Evolutionary conservation across 2,329 filamentous ascomycete genomes (phyloP).

Genomic region (Onygenales sp.): DNA sequence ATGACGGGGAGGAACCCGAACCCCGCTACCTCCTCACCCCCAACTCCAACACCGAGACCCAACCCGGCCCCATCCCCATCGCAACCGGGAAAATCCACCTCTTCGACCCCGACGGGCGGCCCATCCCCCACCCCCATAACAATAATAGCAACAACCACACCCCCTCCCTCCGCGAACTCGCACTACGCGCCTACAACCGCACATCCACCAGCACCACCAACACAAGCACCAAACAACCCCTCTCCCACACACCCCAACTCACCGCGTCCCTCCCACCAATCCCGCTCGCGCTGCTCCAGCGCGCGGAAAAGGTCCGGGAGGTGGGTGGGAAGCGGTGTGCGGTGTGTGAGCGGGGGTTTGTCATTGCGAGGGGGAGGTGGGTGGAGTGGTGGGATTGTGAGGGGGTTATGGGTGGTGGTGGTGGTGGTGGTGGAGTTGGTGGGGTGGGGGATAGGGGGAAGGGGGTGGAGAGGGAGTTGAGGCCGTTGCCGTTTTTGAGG

Average conservation of each 20-base stretch:
- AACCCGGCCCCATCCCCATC: not conserved
- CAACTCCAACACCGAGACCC: not conserved
- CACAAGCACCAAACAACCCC: slow-evolving; percentile 5
- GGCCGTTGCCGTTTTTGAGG: slow-evolving; percentile 31
- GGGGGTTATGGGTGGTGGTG: slow-evolving; percentile 13
- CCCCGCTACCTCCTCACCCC: not conserved
- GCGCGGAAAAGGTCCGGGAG: slow-evolving; percentile 25
- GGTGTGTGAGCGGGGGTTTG: slow-evolving; percentile 29
- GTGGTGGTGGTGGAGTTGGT: slow-evolving; percentile 32
- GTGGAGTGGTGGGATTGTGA: slow-evolving; percentile 27
- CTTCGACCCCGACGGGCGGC: slow-evolving; percentile 25
- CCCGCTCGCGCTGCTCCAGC: slow-evolving; percentile 26
- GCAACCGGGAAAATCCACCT: slow-evolving; percentile 22
- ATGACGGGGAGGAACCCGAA: not conserved
- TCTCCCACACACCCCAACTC: slow-evolving; percentile 16
- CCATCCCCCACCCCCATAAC: slow-evolving; percentile 7
- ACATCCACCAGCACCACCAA: slow-evolving; percentile 27
- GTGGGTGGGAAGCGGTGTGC: slow-evolving; percentile 32
- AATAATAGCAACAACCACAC: not conserved
- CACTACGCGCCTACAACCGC: slow-evolving; percentile 28
- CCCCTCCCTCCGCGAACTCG: slow-evolving; percentile 29
- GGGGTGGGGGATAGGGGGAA: slow-evolving; percentile 23
- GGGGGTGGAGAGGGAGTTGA: slow-evolving; percentile 20
- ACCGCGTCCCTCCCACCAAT: slow-evolving; percentile 22
- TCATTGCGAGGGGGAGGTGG: slow-evolving; percentile 35